Percentiles rank a stretch among this genome's conserved stretches.
phyloP scores from a whole-genome alignment of 805 yeast genomes.

The Diddensiella caesifluorescens region DNA sequence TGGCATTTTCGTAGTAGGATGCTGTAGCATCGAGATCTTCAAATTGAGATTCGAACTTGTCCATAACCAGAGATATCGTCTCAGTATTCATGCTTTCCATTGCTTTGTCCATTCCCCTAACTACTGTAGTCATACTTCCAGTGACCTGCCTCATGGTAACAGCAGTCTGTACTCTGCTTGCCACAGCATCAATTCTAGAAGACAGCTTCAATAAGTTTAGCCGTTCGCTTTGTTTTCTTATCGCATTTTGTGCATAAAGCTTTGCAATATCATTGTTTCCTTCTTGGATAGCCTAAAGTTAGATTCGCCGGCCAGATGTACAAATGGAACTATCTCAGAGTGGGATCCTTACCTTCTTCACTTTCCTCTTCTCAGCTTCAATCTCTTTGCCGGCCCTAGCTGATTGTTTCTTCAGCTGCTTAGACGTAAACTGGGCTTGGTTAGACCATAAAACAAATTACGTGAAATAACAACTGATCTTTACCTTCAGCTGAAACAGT shows the following conservation, averaged over 20 bases:
- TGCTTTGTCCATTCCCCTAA: conserved; percentile 94
- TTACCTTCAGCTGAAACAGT: conserved; percentile 54
- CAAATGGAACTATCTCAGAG: background rate
- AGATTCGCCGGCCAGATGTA: background rate
- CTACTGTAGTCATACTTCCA: conserved; percentile 88
- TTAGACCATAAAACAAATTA: conserved; percentile 4
- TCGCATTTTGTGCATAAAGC: conserved; percentile 92
- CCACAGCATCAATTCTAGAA: conserved; percentile 91
- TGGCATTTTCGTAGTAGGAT: conserved; percentile 86
- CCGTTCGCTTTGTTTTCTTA: conserved; percentile 83
- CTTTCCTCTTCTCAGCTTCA: conserved; percentile 75
- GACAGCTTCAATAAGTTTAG: conserved; percentile 75
- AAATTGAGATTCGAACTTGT: conserved; percentile 91
- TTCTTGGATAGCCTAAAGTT: conserved; percentile 55
- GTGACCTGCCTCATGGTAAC: conserved; percentile 96
- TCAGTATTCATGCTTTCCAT: conserved; percentile 94
- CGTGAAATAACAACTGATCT: conserved; percentile 10
- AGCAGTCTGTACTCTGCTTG: conserved; percentile 93
- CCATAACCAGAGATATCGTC: conserved; percentile 90
- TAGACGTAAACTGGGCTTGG: conserved; percentile 70
- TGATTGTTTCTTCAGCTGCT: conserved; percentile 86
- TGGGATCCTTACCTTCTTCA: conserved; percentile 53
- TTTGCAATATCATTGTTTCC: conserved; percentile 91
- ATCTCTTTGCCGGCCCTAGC: conserved; percentile 88
- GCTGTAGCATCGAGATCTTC: conserved; percentile 94